Conservation (phyloP, 2,329 filamentous ascomycete species). For the Aspergillus ruber region DNA sequence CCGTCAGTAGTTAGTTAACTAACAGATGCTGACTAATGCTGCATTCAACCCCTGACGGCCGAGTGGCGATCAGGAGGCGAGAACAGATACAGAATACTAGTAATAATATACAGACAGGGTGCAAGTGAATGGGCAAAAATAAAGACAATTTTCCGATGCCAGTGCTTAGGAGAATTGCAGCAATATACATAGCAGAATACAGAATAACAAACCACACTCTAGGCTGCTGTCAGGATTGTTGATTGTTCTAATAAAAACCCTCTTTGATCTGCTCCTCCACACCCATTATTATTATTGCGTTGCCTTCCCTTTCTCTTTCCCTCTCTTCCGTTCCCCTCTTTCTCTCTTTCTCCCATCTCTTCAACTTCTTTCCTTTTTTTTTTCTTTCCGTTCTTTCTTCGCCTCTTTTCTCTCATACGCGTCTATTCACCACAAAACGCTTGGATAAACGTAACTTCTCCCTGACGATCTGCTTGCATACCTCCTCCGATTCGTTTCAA, state of each 20-base stretch:
- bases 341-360: conserved; percentile 6
- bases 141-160: too few relatives aligned
- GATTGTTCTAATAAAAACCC: not conserved
- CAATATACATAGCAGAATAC: too few relatives aligned
- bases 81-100: too few relatives aligned
- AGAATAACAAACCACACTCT: too few relatives aligned
- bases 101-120: too few relatives aligned
- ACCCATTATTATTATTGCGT: not conserved
- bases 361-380: conserved; percentile 4
- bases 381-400: conserved; percentile 1
- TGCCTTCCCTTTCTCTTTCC: conserved; percentile 3
- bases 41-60: too few relatives aligned
- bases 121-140: too few relatives aligned
- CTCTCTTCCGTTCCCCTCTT: conserved; percentile 6
- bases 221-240: not conserved
- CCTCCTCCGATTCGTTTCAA: not conserved
- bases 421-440: not conserved
- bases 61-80: too few relatives aligned
- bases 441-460: conserved; percentile 3
- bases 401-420: not conserved
- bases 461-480: conserved; percentile 1
- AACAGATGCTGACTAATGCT: too few relatives aligned
- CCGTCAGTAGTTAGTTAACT: too few relatives aligned
- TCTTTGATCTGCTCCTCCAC: not conserved
- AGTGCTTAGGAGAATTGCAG: too few relatives aligned